A percentile compares a stretch with the other conserved stretches of the same genome.
phyloP scores from a whole-genome alignment of 2,329 filamentous ascomycete genomes.

The Trichoderma breve region DNA sequence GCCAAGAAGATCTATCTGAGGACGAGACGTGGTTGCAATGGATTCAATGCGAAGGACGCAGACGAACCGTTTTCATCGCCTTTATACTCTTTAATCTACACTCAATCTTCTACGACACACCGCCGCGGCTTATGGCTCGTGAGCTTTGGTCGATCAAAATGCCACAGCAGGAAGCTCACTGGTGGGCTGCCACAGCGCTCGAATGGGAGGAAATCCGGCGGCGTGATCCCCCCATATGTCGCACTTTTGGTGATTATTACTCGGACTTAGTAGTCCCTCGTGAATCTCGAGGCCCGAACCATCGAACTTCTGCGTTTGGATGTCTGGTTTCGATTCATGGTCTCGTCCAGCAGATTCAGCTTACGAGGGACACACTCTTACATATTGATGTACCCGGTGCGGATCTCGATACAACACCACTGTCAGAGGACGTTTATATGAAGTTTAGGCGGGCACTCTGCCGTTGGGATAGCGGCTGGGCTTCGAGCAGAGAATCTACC shows the following conservation, averaged over 20 bases:
- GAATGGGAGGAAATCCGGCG: constrained; percentile 8
- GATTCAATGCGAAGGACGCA: not conserved
- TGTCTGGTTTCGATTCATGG: not conserved
- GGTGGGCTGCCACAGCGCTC: not conserved
- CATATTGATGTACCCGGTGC: not conserved
- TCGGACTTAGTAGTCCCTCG: not conserved
- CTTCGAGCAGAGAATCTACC: not conserved
- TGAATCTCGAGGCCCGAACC: not conserved
- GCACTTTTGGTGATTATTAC: constrained; percentile 8
- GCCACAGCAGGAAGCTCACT: constrained; percentile 7
- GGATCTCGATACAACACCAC: not conserved
- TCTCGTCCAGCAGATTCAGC: constrained; percentile 10
- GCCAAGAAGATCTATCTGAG: not conserved
- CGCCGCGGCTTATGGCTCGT: constrained; percentile 8
- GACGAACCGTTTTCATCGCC: not conserved
- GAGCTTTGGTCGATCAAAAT: constrained; percentile 3
- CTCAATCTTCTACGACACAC: not conserved
- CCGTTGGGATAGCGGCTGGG: constrained; percentile 12
- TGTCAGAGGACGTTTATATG: not conserved
- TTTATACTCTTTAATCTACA: constrained; percentile 2
- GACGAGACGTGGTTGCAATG: not conserved
- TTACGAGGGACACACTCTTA: constrained; percentile 6
- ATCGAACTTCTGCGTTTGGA: constrained; percentile 11
- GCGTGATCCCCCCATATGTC: not conserved
- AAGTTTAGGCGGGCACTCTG: constrained; percentile 14